A percentile compares a stretch with the other conserved stretches of the same genome.
Conservation (phyloP, 768 basidiomycete genomes). For the Kwoniella sp. region DNA sequence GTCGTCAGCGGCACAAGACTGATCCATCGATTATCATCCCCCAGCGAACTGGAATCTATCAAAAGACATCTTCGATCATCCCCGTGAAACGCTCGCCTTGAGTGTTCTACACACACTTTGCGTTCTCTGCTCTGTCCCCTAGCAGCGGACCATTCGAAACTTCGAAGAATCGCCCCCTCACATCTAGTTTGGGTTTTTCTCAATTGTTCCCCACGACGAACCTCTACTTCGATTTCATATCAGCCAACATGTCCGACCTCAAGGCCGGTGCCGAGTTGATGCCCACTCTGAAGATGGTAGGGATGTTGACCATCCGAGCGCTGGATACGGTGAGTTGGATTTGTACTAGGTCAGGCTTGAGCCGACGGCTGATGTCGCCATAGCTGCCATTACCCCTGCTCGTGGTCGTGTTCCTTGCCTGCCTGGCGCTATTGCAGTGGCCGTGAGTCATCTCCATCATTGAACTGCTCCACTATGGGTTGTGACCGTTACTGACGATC, state of each 20-base stretch:
- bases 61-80: too few species aligned
- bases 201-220: not conserved
- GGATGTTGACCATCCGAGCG: slow-evolving; percentile 10
- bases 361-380: not conserved
- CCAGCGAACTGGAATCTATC: too few species aligned
- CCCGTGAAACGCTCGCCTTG: too few species aligned
- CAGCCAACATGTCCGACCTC: slow-evolving; percentile 1
- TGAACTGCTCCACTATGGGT: not conserved
- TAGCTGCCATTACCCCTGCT: slow-evolving; percentile 35
- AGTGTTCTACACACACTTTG: too few species aligned
- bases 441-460: slow-evolving; percentile 21
- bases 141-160: too few species aligned
- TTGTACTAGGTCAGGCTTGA: not conserved
- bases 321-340: slow-evolving; percentile 26
- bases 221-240: not conserved
- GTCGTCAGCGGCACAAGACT: too few species aligned
- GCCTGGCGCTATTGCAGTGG: slow-evolving; percentile 22
- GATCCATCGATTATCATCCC: too few species aligned
- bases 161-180: too few species aligned
- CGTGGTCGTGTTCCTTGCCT: slow-evolving; percentile 25
- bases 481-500: not conserved
- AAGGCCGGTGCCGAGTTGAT: slow-evolving; percentile 10
- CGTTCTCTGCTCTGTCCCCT: too few species aligned
- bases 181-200: slow-evolving; percentile 1
- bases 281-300: slow-evolving; percentile 9